phyloP scores from a whole-genome alignment of 257 asterid genomes.

The Solanum pinnatisectum region DNA sequence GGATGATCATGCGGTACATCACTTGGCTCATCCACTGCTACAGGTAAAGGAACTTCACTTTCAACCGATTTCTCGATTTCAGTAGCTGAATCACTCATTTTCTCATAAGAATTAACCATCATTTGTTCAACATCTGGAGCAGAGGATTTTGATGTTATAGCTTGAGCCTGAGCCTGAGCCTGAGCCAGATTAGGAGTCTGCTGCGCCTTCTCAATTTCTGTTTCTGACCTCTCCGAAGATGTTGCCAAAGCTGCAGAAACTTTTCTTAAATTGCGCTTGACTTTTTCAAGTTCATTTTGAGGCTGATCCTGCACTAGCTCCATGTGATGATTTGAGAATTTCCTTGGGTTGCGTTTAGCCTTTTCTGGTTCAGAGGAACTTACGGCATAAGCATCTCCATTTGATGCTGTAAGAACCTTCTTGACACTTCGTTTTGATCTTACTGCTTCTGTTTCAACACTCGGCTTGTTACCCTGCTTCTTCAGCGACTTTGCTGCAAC shows the following conservation, averaged over 20 bases:
- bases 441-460: constrained; percentile 38
- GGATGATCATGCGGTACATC: not conserved
- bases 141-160: constrained; percentile 10
- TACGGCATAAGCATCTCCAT: constrained; percentile 36
- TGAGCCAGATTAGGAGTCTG: constrained; percentile 22
- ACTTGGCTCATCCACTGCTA: not conserved
- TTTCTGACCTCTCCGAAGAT: constrained; percentile 41
- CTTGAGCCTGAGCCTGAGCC: not conserved
- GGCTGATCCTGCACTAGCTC: constrained; percentile 16
- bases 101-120: constrained; percentile 10
- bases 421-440: constrained; percentile 58
- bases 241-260: constrained; percentile 51
- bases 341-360: constrained; percentile 14
- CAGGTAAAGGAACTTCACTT: not conserved
- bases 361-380: constrained; percentile 29
- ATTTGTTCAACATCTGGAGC: constrained; percentile 34
- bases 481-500: constrained; percentile 40
- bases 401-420: constrained; percentile 38
- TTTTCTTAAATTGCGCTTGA: constrained; percentile 55
- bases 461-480: constrained; percentile 25
- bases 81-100: constrained; percentile 5
- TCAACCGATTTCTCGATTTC: not conserved
- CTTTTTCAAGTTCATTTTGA: constrained; percentile 53
- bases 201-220: constrained; percentile 38
- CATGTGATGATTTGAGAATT: not conserved